Evolutionary conservation across 2,329 filamentous ascomycete species (phyloP).

Genomic region (Fusarium sp.): DNA sequence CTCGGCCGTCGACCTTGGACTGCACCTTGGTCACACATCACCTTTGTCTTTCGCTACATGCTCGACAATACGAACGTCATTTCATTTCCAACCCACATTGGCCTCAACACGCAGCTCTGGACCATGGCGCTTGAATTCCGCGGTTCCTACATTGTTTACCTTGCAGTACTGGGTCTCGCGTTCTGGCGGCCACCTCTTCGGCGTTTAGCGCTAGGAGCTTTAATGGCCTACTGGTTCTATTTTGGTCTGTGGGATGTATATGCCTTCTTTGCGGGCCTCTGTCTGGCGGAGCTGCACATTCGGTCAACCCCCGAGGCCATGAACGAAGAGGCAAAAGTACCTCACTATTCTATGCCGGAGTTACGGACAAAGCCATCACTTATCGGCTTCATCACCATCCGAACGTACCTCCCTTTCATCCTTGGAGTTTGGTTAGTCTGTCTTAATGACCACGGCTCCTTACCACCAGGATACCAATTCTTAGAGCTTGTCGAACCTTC

Average conservation of each 20-base stretch:
- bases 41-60: constrained; percentile 26
- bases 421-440: constrained; percentile 21
- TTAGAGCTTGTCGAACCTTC: constrained; percentile 9
- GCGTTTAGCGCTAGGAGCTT: constrained; percentile 8
- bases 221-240: constrained; percentile 21
- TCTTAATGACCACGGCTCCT: constrained; percentile 15
- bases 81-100: constrained; percentile 12
- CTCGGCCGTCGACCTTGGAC: constrained; percentile 17
- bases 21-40: constrained; percentile 19
- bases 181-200: constrained; percentile 13
- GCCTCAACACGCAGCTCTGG: constrained; percentile 24
- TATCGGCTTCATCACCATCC: constrained; percentile 1
- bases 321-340: constrained; percentile 5
- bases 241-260: constrained; percentile 19
- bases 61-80: constrained; percentile 20
- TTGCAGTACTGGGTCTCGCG: constrained; percentile 9
- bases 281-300: constrained; percentile 19
- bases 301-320: background rate
- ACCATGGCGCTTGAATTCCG: constrained; percentile 24
- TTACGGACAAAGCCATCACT: background rate
- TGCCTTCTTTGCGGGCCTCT: constrained; percentile 18
- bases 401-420: constrained; percentile 3
- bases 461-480: constrained; percentile 19
- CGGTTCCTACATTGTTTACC: constrained; percentile 22
- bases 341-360: background rate